Base-by-base conservation (phyloP, 2,329 filamentous ascomycete species). In the Paraconiothyrium sp. region DNA sequence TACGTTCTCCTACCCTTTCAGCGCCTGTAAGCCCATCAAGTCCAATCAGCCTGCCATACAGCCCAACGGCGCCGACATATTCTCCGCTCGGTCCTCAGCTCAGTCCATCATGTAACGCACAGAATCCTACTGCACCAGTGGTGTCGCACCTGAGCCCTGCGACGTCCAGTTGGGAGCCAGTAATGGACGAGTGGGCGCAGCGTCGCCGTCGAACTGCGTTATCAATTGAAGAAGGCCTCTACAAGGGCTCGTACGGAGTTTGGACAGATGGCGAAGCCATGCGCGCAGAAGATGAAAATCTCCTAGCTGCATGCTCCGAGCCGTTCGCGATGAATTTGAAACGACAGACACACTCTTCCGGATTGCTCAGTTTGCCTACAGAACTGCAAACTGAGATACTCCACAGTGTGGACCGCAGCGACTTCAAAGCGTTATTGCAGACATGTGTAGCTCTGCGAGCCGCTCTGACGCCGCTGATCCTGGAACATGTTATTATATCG, bases 181-280 rank as follows among this genome's bases (percentile, higher is more conserved):
- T 4, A 4, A 10, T 30, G 3, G 13, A 8, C 10, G 46, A 32
- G 11, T 3, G 13, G 30, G 24, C n/a, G 30, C 13, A 8, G 24
- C n/a, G 11, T 13, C 24, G 3, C 13, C 24, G 10, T 30, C 24
- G 46, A 24, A 20, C n/a, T 4, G 9, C 35, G 35, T 37, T 30
- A 30, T 30, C 3, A 1, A 24, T 20, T 24, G n/a, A 8, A 47
- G 44, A 13, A 20, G 10, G 20, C n/a, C 9, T 24, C 46, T 16
- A 7, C 6, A 7, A 48, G 14, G 6, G 30, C 5, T 39, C 13
- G 4, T 39, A 52, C 16, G 22, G 39, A 16, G 16, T n/a, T 13
- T 52, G 13, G 86, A 86, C 62, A 83, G 89, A 20, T 7, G 49
- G 49, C 20, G 49, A 37, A 7, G 39, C 1, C n/a, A 52, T 52